Evolutionary conservation across 345 rosid genomes (phyloP), one percentile per base, ranked within the genome.

Genomic region (Syzygium aromaticum): DNA sequence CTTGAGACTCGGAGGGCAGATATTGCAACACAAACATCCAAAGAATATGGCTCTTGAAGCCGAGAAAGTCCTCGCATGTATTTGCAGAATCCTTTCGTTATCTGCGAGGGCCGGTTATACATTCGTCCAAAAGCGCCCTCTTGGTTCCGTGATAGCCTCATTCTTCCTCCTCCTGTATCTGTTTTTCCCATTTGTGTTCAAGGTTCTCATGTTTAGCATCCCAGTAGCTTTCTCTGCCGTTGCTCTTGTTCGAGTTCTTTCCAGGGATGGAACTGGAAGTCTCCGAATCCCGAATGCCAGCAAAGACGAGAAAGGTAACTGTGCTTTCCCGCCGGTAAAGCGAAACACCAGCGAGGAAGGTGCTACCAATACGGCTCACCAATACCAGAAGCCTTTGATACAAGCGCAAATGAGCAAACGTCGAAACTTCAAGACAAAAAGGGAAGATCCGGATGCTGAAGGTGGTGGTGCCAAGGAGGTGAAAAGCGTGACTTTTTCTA

Each of bases 161-260:
- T 85, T 91, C 67, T 63, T 90, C 51, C 89, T 94, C 88, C 30
- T 90, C 46, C 87, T 98, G 63, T 95, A 92, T 53, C 56, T 88
- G 73, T 92, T 92, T 67, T 90, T 91, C 85, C 97, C 98, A 49
- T 89, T 90, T 59, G 84, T 93, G 86, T 95, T 98, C 93, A 89
- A 61, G 88, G 38, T 92, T 86, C 51, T 95, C 91, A 46, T 95
- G 82, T 95, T 82, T 82, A 85, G 93, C 88, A 88, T 91, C 73
- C 96, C 96, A 2, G 46, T 94, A 57, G n/a, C 94, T 22, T 87
- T 89, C 59, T 91, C 89, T 91, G 86, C 91, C 56, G 77, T 84
- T 40, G 87, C 92, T 85, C 88, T 85, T 40, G 77, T 92, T 51
- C 88, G 89, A 43, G 51, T 86, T 23, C 51, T 85, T 83, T 85